Conservation (phyloP, 2,329 filamentous ascomycete species). For the Allantophomopsis lycopodina region DNA sequence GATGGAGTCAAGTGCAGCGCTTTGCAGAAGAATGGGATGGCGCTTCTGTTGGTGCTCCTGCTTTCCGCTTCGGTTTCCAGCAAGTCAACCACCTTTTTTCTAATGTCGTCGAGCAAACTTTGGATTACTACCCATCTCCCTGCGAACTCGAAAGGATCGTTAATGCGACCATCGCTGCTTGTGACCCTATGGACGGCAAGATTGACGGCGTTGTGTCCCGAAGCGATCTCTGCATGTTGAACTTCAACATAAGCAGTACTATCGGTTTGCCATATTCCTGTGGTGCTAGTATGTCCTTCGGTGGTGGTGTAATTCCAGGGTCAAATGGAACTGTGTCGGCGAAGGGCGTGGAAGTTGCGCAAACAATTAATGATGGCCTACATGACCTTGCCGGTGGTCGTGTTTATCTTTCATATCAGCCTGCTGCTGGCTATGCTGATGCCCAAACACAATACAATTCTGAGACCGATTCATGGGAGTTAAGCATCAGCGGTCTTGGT, state of each 20-base stretch:
- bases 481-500: slow-evolving; percentile 19
- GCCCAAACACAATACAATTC: slow-evolving; percentile 21
- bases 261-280: slow-evolving; percentile 32
- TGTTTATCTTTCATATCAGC: slow-evolving; percentile 26
- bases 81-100: slow-evolving; percentile 27
- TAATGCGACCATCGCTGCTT: slow-evolving; percentile 37
- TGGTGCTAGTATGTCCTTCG: slow-evolving; percentile 13
- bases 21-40: slow-evolving; percentile 28
- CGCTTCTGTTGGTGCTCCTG: slow-evolving; percentile 29
- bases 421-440: slow-evolving; percentile 18
- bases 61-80: slow-evolving; percentile 29
- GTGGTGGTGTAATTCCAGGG: background rate
- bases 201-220: slow-evolving; percentile 37
- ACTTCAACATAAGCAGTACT: slow-evolving; percentile 29
- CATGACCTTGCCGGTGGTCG: slow-evolving; percentile 23
- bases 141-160: slow-evolving; percentile 34
- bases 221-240: slow-evolving; percentile 29
- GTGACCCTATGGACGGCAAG: slow-evolving; percentile 39
- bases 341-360: slow-evolving; percentile 15
- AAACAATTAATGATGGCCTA: slow-evolving; percentile 23
- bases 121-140: slow-evolving; percentile 27
- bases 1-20: slow-evolving; percentile 28
- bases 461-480: slow-evolving; percentile 16
- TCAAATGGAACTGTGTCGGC: slow-evolving; percentile 12
- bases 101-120: slow-evolving; percentile 22